Conservation (phyloP, 805 yeast genomes). For the Yamadazyma paraphyllophila region DNA sequence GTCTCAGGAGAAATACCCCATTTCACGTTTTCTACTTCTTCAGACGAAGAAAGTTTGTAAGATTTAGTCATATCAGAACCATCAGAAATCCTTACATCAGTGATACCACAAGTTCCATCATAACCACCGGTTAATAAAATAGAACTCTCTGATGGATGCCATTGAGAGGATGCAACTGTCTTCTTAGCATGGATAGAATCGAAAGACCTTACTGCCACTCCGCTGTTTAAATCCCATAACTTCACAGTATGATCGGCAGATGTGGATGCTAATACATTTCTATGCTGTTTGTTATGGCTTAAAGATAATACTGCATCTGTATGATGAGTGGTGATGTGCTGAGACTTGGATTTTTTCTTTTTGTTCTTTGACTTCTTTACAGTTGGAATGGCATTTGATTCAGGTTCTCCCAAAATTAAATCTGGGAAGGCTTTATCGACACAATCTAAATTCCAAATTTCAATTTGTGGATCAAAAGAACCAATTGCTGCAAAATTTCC, state of each 20-base stretch:
- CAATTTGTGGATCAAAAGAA: slow-evolving; percentile 96
- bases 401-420: slow-evolving; percentile 80
- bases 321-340: slow-evolving; percentile 72
- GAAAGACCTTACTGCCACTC: slow-evolving; percentile 76
- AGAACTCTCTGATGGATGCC: slow-evolving; percentile 71
- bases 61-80: slow-evolving; percentile 57
- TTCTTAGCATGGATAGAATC: slow-evolving; percentile 69
- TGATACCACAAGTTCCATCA: slow-evolving; percentile 76
- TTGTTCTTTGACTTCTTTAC: slow-evolving; percentile 45
- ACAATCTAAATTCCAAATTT: slow-evolving; percentile 92
- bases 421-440: slow-evolving; percentile 95
- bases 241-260: slow-evolving; percentile 95
- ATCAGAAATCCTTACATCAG: slow-evolving; percentile 79
- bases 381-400: slow-evolving; percentile 39
- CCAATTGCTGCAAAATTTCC: slow-evolving; percentile 97
- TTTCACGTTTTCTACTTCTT: slow-evolving; percentile 79
- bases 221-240: slow-evolving; percentile 85
- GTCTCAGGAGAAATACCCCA: slow-evolving; percentile 58
- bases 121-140: slow-evolving; percentile 89
- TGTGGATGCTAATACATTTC: slow-evolving; percentile 86
- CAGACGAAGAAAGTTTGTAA: slow-evolving; percentile 61
- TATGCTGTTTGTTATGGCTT: slow-evolving; percentile 75
- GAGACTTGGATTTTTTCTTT: slow-evolving; percentile 45
- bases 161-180: slow-evolving; percentile 79
- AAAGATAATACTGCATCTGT: slow-evolving; percentile 91